phyloP scores from a whole-genome alignment of 192 early-diverging fungal species.

The Mortierella alpina region DNA sequence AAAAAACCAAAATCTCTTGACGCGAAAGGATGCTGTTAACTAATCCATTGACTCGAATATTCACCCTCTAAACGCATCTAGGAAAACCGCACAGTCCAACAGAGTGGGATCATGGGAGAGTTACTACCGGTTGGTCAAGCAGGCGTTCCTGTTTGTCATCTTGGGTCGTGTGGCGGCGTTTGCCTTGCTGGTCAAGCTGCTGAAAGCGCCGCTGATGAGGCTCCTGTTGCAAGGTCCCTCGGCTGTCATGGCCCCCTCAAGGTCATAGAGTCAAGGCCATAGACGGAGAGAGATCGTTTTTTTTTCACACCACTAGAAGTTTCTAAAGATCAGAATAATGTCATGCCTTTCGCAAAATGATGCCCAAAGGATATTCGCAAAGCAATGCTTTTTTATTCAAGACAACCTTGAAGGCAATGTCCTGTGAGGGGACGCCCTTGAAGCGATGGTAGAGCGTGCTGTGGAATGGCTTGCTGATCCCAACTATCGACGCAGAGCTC shows the following conservation, averaged over 20 bases:
- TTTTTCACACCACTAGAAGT: too few species aligned
- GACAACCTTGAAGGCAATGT: too few species aligned
- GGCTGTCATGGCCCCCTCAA: not conserved
- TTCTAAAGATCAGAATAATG: too few species aligned
- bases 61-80: not conserved
- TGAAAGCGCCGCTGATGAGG: constrained; percentile 25
- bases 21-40: not conserved
- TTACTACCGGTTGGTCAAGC: constrained; percentile 47
- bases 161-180: constrained; percentile 39
- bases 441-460: too few species aligned
- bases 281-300: too few species aligned
- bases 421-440: too few species aligned
- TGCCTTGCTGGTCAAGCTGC: constrained; percentile 38
- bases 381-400: too few species aligned
- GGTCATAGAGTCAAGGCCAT: too few species aligned
- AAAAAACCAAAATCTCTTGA: not conserved
- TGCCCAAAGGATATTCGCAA: too few species aligned
- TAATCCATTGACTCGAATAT: not conserved
- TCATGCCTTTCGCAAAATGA: too few species aligned
- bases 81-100: constrained; percentile 34
- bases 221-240: constrained; percentile 3
- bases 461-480: too few species aligned
- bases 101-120: constrained; percentile 53
- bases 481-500: too few species aligned
- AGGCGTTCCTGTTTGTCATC: constrained; percentile 50